Evolutionary conservation across 2,329 filamentous ascomycete genomes (phyloP).

Genomic region (Fusarium chaquense): DNA sequence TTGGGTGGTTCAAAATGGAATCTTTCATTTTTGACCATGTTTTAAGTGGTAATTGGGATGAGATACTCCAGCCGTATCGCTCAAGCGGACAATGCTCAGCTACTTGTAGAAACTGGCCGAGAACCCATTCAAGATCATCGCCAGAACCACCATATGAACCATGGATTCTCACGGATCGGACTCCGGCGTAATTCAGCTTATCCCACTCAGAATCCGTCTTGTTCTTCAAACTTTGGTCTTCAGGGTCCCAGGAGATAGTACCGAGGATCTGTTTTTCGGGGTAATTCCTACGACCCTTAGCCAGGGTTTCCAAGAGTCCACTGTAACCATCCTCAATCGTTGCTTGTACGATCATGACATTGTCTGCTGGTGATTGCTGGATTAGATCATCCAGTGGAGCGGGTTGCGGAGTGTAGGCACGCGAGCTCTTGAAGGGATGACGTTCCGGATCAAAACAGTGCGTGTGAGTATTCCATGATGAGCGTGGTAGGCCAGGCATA

Average conservation of each 20-base stretch:
- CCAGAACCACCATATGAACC: slow-evolving; percentile 13
- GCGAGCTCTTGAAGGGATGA: background rate
- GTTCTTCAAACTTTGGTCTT: background rate
- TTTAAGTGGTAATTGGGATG: background rate
- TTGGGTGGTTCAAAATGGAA: background rate
- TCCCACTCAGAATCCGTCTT: background rate
- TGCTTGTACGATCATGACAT: slow-evolving; percentile 17
- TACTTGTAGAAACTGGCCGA: background rate
- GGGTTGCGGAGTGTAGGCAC: slow-evolving; percentile 10
- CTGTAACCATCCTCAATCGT: slow-evolving; percentile 13
- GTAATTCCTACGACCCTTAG: background rate
- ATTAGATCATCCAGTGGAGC: background rate
- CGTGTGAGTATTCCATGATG: slow-evolving; percentile 7
- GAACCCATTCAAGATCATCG: background rate
- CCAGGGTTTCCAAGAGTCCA: background rate
- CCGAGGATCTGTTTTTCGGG: background rate
- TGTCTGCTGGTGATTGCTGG: background rate
- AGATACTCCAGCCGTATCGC: slow-evolving; percentile 7
- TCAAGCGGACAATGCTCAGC: background rate
- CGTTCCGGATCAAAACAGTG: slow-evolving; percentile 12
- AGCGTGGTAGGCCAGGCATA: fast-evolving
- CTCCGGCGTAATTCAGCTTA: background rate
- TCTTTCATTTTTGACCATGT: slow-evolving; percentile 11
- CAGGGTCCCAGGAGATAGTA: slow-evolving; percentile 6
- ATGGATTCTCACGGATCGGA: slow-evolving; percentile 5